These are phyloP conservation scores for Pinus tabuliformis DNA, from an alignment of 75 land plant genomes.

Conservation along the genomic window DNA sequence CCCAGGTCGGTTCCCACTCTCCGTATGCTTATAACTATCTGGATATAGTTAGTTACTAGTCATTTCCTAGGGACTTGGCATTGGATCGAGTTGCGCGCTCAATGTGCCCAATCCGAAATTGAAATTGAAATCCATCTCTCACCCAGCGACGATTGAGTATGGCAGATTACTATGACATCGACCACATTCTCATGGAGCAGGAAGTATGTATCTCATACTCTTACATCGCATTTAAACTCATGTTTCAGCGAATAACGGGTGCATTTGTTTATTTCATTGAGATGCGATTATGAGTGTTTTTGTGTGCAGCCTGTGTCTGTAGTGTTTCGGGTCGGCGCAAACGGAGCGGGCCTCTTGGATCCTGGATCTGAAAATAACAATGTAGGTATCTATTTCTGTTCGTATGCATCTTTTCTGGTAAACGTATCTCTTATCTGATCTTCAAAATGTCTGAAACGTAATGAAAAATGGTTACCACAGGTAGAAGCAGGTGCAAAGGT, in stretches of 20 bases:
- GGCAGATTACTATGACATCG: constrained; percentile 68
- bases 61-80: no score
- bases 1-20: no score
- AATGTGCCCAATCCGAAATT: no score
- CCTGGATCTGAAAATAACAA: constrained; percentile 80
- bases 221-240: background rate
- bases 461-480: constrained; percentile 25
- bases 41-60: no score
- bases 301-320: constrained; percentile 54
- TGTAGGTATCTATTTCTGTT: constrained; percentile 28
- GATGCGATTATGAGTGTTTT: background rate
- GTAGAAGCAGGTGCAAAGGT: constrained; percentile 79
- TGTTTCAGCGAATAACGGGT: background rate
- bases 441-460: background rate
- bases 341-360: constrained; percentile 80
- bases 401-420: background rate
- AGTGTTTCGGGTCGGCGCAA: constrained; percentile 68
- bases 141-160: constrained; percentile 14
- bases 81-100: no score
- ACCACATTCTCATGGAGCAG: constrained; percentile 78
- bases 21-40: no score
- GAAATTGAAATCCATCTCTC: no score
- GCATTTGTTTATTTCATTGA: background rate
- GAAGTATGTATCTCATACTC: constrained; percentile 47
- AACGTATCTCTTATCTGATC: background rate